Evolutionary conservation across 306 rosid species (phyloP).

Genomic region (Benincasa hispida): DNA sequence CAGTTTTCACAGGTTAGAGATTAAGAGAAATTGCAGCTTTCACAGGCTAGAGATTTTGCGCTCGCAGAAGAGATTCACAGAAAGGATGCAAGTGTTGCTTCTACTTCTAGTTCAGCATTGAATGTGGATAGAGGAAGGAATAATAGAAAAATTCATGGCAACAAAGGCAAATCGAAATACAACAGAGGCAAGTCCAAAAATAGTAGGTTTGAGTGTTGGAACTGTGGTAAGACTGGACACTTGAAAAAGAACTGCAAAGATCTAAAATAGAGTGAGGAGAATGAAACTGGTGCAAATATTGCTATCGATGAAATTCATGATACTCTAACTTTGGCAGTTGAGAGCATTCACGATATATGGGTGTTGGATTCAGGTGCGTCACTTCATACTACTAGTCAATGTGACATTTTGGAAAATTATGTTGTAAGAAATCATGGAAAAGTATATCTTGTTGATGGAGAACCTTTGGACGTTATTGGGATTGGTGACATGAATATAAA

Average conservation of each 20-base stretch:
- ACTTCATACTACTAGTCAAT: not conserved
- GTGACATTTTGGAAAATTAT: not conserved
- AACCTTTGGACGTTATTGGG: not conserved
- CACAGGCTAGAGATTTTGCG: too few species aligned
- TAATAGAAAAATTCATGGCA: too few species aligned
- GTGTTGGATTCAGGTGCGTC: not conserved
- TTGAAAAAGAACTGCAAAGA: not conserved
- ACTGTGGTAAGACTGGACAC: not conserved
- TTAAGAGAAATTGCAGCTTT: too few species aligned
- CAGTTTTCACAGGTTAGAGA: not conserved
- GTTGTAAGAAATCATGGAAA: not conserved
- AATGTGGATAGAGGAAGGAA: not conserved
- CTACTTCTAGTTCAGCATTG: not conserved
- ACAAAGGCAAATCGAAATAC: too few species aligned
- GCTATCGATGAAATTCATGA: not conserved
- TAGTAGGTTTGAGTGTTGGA: not conserved
- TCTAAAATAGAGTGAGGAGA: not conserved
- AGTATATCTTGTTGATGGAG: not conserved
- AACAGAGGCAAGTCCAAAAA: not conserved
- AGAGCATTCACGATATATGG: not conserved
- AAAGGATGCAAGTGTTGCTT: not conserved
- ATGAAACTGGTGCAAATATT: not conserved
- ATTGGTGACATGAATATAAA: not conserved
- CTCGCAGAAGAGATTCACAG: not conserved
- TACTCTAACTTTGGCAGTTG: not conserved